These are phyloP conservation scores for Pythium sukuiense DNA, from an alignment of 352 stramenopile genomes.

Conservation along the genomic window DNA sequence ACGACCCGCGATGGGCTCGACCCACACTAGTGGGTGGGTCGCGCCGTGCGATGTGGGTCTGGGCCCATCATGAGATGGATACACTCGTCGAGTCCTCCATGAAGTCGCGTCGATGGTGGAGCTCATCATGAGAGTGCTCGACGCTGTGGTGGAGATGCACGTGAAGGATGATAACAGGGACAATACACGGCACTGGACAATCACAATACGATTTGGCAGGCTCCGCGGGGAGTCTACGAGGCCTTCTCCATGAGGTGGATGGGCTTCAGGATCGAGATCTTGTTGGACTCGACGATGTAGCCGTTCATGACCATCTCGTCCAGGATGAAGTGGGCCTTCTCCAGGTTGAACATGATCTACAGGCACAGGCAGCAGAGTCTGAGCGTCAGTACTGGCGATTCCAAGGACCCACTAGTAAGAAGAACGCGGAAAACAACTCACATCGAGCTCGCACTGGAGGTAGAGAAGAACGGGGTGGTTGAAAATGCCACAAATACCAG, in stretches of 20 bases:
- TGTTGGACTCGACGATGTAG: conserved; percentile 99
- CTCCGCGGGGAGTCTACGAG: conserved; percentile 43
- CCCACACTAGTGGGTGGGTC: conserved; percentile 14
- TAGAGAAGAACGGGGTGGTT: too few relatives aligned
- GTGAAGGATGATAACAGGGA: not conserved
- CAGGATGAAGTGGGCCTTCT: conserved; percentile 91
- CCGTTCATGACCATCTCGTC: conserved; percentile 99
- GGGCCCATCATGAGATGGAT: conserved; percentile 10
- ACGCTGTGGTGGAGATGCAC: not conserved
- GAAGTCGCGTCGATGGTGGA: not conserved
- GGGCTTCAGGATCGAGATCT: conserved; percentile 97
- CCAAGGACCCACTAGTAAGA: too few relatives aligned
- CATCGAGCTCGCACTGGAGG: conserved; percentile 77
- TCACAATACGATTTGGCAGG: conserved; percentile 2
- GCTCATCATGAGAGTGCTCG: not conserved
- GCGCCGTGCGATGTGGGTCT: conserved; percentile 10
- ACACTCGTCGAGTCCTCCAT: conserved; percentile 3
- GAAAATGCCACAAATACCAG: too few relatives aligned
- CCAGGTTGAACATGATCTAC: conserved; percentile 92
- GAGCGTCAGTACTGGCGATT: too few relatives aligned
- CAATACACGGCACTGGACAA: not conserved
- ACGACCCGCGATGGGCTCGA: conserved; percentile 2
- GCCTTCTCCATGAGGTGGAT: conserved; percentile 98
- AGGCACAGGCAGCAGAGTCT: not conserved
- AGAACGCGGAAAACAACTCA: conserved; percentile 33